These are phyloP conservation scores for Rutidosis leptorrhynchoides DNA, from an alignment of 129 eudicot species.

Conservation along the genomic window DNA sequence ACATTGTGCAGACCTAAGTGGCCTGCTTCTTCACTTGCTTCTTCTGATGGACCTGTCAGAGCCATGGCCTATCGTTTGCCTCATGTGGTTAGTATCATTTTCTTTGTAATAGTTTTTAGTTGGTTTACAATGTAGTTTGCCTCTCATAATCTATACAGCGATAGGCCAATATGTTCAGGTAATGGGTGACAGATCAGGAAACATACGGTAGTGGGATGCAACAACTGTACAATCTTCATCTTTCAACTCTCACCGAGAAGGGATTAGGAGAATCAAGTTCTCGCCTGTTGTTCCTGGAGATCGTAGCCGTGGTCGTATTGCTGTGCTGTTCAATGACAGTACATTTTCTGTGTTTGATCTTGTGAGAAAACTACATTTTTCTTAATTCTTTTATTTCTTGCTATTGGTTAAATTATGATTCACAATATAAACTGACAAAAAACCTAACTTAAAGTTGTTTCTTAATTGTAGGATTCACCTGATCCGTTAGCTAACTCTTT, in stretches of 20 bases:
- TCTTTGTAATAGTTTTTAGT: too few relatives aligned
- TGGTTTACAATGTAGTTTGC: conserved; percentile 9
- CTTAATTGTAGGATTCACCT: conserved; percentile 69
- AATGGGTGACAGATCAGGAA: conserved; percentile 97
- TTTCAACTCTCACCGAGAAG: conserved; percentile 95
- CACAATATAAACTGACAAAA: too few relatives aligned
- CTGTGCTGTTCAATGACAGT: conserved; percentile 87
- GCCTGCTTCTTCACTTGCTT: conserved; percentile 83
- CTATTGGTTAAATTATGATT: conserved; percentile 16
- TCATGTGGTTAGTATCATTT: conserved; percentile 69
- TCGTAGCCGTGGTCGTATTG: conserved; percentile 95
- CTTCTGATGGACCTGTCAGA: conserved; percentile 84
- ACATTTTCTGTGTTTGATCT: conserved; percentile 93
- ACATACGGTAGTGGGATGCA: conserved; percentile 99
- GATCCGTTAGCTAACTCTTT: conserved; percentile 94
- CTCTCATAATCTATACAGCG: conserved; percentile 22
- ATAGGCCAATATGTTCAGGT: conserved; percentile 54
- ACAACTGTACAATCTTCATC: conserved; percentile 96
- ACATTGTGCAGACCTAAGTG: conserved; percentile 86
- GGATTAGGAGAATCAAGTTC: conserved; percentile 90
- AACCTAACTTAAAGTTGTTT: background rate
- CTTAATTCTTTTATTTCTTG: conserved; percentile 15
- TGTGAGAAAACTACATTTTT: conserved; percentile 33
- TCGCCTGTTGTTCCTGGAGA: conserved; percentile 99
- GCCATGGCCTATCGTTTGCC: conserved; percentile 99